Percentiles rank a stretch among this genome's conserved stretches.
These are phyloP conservation scores for Penicillium sp. DNA, from an alignment of 2,329 filamentous ascomycete genomes.

Conservation along the genomic window DNA sequence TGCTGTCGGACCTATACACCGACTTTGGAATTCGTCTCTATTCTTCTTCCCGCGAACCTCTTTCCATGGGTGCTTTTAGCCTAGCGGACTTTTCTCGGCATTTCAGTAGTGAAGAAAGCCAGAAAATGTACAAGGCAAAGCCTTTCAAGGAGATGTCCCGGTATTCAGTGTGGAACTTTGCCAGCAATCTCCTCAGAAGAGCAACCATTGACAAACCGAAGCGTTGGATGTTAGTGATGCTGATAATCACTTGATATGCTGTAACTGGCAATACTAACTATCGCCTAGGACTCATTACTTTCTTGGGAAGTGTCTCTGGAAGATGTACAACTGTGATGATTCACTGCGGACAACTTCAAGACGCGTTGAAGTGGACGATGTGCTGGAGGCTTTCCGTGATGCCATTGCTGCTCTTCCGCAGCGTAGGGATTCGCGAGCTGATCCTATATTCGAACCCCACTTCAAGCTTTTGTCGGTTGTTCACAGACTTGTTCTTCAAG, in stretches of 20 bases:
- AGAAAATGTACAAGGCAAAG: slow-evolving; percentile 58
- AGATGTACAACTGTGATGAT: slow-evolving; percentile 60
- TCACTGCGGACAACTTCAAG: slow-evolving; percentile 37
- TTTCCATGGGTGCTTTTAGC: slow-evolving; percentile 66
- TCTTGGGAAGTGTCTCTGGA: slow-evolving; percentile 71
- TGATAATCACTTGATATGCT: neutral
- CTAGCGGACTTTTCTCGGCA: slow-evolving; percentile 63
- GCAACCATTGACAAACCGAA: slow-evolving; percentile 61
- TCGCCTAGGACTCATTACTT: slow-evolving; percentile 61
- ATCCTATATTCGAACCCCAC: slow-evolving; percentile 85
- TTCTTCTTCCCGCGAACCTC: slow-evolving; percentile 66
- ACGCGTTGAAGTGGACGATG: slow-evolving; percentile 43
- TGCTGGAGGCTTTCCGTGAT: slow-evolving; percentile 58
- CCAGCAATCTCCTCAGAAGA: slow-evolving; percentile 60
- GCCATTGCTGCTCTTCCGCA: slow-evolving; percentile 63
- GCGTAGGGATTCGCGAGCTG: slow-evolving; percentile 59
- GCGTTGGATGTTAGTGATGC: slow-evolving; percentile 59
- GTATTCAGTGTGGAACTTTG: slow-evolving; percentile 66
- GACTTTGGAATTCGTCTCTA: slow-evolving; percentile 71
- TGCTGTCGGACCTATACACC: slow-evolving; percentile 65
- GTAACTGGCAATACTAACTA: neutral
- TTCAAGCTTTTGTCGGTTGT: slow-evolving; percentile 84
- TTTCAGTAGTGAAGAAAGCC: slow-evolving; percentile 54
- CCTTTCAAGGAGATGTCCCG: slow-evolving; percentile 59
- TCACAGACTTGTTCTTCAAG: slow-evolving; percentile 71